Evolutionary conservation across 1,284 basidiomycete genomes (phyloP).

Genomic region (Mycocalia duriaeana): DNA sequence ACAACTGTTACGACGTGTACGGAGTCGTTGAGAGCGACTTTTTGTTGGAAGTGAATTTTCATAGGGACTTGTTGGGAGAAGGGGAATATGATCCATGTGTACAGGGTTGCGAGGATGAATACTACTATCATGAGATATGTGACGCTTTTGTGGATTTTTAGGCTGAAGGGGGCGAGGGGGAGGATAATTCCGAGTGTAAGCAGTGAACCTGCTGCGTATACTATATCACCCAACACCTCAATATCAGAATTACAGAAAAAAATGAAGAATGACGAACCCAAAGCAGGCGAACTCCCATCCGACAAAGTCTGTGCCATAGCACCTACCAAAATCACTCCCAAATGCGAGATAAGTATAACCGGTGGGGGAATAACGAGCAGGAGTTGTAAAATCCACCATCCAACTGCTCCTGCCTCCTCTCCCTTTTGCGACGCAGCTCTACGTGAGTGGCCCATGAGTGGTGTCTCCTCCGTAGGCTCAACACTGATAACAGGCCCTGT

Average conservation of each 20-base stretch:
- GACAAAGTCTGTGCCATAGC: constrained; percentile 55
- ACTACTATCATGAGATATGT: constrained; percentile 36
- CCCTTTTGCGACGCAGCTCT: too few species aligned
- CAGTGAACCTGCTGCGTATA: constrained; percentile 45
- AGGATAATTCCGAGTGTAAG: constrained; percentile 47
- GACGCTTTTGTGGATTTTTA: constrained; percentile 47
- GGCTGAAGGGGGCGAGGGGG: constrained; percentile 59
- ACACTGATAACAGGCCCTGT: too few species aligned
- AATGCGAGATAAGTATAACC: constrained; percentile 52
- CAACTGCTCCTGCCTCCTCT: too few species aligned
- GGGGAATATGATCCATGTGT: constrained; percentile 50
- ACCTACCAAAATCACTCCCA: constrained; percentile 45
- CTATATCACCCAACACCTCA: constrained; percentile 28
- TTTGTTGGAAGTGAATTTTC: constrained; percentile 67
- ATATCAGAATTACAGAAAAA: constrained; percentile 1
- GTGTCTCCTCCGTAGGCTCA: constrained; percentile 39
- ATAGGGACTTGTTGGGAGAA: constrained; percentile 57
- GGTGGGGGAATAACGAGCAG: constrained; percentile 54
- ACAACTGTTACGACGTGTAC: constrained; percentile 33
- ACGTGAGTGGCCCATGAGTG: constrained; percentile 22
- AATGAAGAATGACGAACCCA: constrained; percentile 24
- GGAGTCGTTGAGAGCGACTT: constrained; percentile 35
- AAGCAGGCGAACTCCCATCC: constrained; percentile 53
- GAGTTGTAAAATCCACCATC: constrained; percentile 64
- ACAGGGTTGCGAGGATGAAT: constrained; percentile 40